Base-by-base conservation (phyloP, 495 filamentous ascomycete species). In the Tetracladium setigerum region DNA sequence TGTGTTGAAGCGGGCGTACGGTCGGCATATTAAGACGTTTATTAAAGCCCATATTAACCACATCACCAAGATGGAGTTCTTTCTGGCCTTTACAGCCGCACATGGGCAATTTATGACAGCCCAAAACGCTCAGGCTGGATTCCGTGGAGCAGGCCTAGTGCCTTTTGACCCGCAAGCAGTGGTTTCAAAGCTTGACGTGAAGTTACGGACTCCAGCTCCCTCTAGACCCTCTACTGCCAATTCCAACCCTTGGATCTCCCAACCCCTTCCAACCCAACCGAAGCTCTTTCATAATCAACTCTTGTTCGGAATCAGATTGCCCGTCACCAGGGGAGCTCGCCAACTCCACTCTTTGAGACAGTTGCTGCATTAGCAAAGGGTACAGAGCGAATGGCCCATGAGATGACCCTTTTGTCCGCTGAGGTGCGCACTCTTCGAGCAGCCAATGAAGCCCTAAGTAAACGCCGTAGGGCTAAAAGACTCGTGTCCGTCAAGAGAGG, bases 381-480 rank as follows among this genome's bases (percentile, higher is more conserved):
- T 43, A 45, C 30, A 45, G 42, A 45, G 37, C 31, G 12, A 36
- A 6, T 56, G 16, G 40, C 35, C 2, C 38, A 53, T 49, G 14
- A 44, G 50, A 30, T 45, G 1, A 49, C 53, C 30, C 45, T 56
- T 48, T 13, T 55, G 19, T 16, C 35, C 14, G 44, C 31, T 35
- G 44, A 56, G 41, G 34, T 45, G 24, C 41, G 40, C 24, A 40
- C 38, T 13, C 51, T 57, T 42, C 50, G 49, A 30, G 42, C 31
- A 41, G 54, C 51, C 5, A 57, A 57, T 42, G 45, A 54, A 46
- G 54, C 45, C 14, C 46, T 57, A 31, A 54, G 45, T 35, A 57
- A 54, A 38, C 51, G 54, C 41, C 51, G 51, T 16, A 57, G 54
- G 41, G 54, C 51, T 41, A 54, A 57, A 53, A 57, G 40, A 45